phyloP scores from a whole-genome alignment of 768 basidiomycete genomes.

The Paxillus rubicundulus region DNA sequence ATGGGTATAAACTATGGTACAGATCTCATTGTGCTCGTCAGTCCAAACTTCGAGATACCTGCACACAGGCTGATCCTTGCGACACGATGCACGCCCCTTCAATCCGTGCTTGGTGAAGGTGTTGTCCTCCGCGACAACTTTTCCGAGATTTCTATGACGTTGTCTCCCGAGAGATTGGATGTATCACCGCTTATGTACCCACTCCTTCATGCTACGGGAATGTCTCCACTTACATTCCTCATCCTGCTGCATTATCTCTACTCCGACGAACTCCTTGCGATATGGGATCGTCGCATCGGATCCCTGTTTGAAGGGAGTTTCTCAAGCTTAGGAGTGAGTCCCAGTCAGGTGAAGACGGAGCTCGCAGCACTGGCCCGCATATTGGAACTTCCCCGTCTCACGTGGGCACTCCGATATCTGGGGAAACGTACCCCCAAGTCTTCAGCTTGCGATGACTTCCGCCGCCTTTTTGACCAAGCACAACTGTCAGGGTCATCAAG shows the following conservation, averaged over 20 bases:
- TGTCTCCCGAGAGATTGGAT: slow-evolving; percentile 8
- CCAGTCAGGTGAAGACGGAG: slow-evolving; percentile 57
- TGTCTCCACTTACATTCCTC: slow-evolving; percentile 64
- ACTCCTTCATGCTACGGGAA: slow-evolving; percentile 43
- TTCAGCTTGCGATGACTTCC: slow-evolving; percentile 51
- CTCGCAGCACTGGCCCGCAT: slow-evolving; percentile 55
- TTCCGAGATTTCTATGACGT: slow-evolving; percentile 31
- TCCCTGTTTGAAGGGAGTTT: slow-evolving; percentile 41
- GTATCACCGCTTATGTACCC: background rate
- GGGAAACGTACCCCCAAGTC: slow-evolving; percentile 53
- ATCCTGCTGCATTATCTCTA: slow-evolving; percentile 86
- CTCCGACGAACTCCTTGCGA: slow-evolving; percentile 73
- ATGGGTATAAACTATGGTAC: slow-evolving; percentile 48
- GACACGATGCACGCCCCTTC: slow-evolving; percentile 51
- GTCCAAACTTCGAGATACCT: slow-evolving; percentile 46
- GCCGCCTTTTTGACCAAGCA: slow-evolving; percentile 42
- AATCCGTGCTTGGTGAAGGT: slow-evolving; percentile 39
- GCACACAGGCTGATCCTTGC: slow-evolving; percentile 68
- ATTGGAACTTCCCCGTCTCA: slow-evolving; percentile 57
- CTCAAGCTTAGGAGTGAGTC: slow-evolving; percentile 39
- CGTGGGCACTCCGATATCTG: slow-evolving; percentile 53
- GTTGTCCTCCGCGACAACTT: slow-evolving; percentile 25
- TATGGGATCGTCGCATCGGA: slow-evolving; percentile 79
- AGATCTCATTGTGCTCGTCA: slow-evolving; percentile 55
- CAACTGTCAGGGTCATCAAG: slow-evolving; percentile 8